phyloP scores from a whole-genome alignment of 805 yeast species.

The Saccharomycopsis microspora region DNA sequence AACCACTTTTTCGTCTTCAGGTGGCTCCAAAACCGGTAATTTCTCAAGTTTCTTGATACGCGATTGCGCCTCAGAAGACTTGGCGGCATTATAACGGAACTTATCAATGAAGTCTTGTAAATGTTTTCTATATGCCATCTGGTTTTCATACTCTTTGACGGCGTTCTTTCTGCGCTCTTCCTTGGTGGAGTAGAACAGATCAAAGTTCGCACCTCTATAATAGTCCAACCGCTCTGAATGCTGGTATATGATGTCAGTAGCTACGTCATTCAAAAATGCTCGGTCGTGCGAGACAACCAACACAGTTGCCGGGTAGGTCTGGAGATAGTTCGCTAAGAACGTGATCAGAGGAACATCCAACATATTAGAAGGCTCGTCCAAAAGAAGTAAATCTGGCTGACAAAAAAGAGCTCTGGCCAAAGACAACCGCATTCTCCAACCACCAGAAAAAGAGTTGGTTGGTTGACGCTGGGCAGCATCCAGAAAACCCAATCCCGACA shows the following conservation, averaged over 20 bases:
- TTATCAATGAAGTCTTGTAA: slow-evolving; percentile 92
- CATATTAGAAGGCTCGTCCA: slow-evolving; percentile 99
- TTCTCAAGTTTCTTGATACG: slow-evolving; percentile 95
- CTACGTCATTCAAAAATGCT: slow-evolving; percentile 93
- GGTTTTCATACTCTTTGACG: slow-evolving; percentile 91
- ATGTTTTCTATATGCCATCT: slow-evolving; percentile 91
- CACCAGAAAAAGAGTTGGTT: slow-evolving; percentile 94
- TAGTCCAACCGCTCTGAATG: slow-evolving; percentile 95
- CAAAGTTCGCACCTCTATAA: slow-evolving; percentile 89
- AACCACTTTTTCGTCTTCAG: slow-evolving; percentile 80
- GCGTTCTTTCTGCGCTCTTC: slow-evolving; percentile 94
- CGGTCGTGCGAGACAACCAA: slow-evolving; percentile 97
- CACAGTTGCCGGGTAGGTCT: slow-evolving; percentile 84
- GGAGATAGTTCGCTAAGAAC: slow-evolving; percentile 80
- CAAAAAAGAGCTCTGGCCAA: slow-evolving; percentile 96
- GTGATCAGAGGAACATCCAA: slow-evolving; percentile 99
- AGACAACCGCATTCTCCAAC: slow-evolving; percentile 99
- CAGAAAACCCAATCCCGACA: slow-evolving; percentile 89
- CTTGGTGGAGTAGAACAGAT: slow-evolving; percentile 81
- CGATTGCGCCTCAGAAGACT: slow-evolving; percentile 95
- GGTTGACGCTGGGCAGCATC: slow-evolving; percentile 72
- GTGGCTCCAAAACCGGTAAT: slow-evolving; percentile 84
- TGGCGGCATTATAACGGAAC: slow-evolving; percentile 95
- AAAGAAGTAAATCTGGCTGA: slow-evolving; percentile 82
- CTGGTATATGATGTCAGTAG: slow-evolving; percentile 96